Evolutionary conservation across 2,329 filamentous ascomycete species (phyloP).

Genomic region (Plenodomus lindquistii): DNA sequence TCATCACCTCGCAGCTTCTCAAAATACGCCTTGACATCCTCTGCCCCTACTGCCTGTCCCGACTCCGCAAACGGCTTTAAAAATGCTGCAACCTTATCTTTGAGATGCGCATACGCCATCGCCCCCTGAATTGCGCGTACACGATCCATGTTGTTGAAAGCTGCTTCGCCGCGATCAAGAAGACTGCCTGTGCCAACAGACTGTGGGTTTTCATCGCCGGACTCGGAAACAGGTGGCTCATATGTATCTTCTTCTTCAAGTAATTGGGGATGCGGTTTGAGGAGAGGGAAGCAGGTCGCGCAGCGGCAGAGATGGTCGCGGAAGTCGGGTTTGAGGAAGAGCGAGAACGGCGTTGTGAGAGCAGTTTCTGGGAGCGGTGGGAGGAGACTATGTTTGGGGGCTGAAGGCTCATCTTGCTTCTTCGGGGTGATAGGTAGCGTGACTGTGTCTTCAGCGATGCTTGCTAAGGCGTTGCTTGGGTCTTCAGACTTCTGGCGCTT

Average conservation of each 20-base stretch:
- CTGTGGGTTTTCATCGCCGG: conserved; percentile 57
- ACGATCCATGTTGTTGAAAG: conserved; percentile 87
- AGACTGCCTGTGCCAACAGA: conserved; percentile 77
- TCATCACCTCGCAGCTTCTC: conserved; percentile 90
- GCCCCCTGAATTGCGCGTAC: conserved; percentile 91
- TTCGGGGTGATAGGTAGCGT: conserved; percentile 34
- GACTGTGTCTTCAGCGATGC: conserved; percentile 42
- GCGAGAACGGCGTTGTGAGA: conserved; percentile 67
- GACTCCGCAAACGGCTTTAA: conserved; percentile 92
- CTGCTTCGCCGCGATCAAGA: conserved; percentile 89
- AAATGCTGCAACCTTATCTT: conserved; percentile 94
- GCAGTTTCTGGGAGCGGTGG: conserved; percentile 56
- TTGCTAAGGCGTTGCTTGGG: conserved; percentile 24
- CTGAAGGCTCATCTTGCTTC: conserved; percentile 19
- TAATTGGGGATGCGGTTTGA: conserved; percentile 75
- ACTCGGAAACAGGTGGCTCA: conserved; percentile 79
- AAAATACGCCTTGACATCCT: conserved; percentile 97
- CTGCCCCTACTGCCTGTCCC: conserved; percentile 83
- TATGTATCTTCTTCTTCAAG: conserved; percentile 94
- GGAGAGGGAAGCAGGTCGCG: conserved; percentile 72
- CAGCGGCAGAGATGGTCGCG: conserved; percentile 83
- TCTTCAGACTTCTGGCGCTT: conserved; percentile 45
- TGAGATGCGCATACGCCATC: conserved; percentile 96
- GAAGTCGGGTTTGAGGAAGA: conserved; percentile 82
- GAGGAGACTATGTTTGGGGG: conserved; percentile 66